Evolutionary conservation across 768 basidiomycete genomes (phyloP), one percentile per base, ranked within the genome.

Genomic region (Russula ochroleuca): DNA sequence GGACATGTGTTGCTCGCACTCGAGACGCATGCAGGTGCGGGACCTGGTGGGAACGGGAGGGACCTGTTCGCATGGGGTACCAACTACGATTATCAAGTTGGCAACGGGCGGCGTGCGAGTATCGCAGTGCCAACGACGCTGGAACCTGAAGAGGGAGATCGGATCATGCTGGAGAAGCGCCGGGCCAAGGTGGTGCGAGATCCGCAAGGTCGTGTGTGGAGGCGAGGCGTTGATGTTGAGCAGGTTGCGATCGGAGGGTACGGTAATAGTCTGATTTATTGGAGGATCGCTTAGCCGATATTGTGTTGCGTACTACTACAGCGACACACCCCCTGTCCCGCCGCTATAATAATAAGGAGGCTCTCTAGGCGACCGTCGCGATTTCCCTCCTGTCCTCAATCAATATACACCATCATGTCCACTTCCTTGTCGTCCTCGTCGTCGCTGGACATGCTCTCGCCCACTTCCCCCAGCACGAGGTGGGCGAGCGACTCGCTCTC

Each of bases 1-100:
- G 87, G 91, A 0, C 93, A 95, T 73, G 82, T 90, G 55, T 77
- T 93, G 31, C 78, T 87, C 49, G 83, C 88, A 10, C 76, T 96
- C 50, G 84, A 92, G 64, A 89, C 90, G 9, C 72, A 77, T 41
- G 62, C 72, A 33, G 77, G 77, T 17, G 80, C 81, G 4, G 81
- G 77, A 5, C 76, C 78, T 13, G 81, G 81, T 45, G 81, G 79
- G 15, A 71, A 71, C 1, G 85, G 87, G 2, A 80, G 83, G 56
- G 91, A 92, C 72, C 74, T 92, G 41, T 73, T 87, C 49, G 81
- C 78, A 0, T 92, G 88, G 88, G 91, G 91, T 2, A 79, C 80
- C 62, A 91, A 90, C 68, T 80, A 84, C 52, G 82, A 86, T 38
- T 86, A 81, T 64, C 89, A 92, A 72, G 79, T 92, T 5, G 90